Evolutionary conservation across 495 filamentous ascomycete genomes (phyloP), one percentile per base, ranked within the genome.

Genomic region (Annulohypoxylon moriforme): DNA sequence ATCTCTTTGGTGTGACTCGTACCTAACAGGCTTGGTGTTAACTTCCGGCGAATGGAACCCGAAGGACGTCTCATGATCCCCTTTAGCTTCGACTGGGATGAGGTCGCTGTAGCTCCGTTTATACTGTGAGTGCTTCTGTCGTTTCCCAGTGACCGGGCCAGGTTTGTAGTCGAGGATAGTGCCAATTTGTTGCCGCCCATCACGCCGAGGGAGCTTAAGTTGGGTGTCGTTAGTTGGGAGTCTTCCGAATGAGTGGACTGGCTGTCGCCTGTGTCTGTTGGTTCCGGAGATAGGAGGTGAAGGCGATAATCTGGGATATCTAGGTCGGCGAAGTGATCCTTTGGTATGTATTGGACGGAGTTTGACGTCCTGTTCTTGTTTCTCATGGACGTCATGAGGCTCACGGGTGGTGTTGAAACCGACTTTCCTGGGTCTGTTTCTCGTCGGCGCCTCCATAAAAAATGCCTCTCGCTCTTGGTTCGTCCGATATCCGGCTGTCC

Each of bases 401-500:
- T 67, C 47, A 59, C 40, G 10, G 27, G 42, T 47, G 40, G 60
- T 27, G 38, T 50, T 47, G 57, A 46, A 13, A 18, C 34, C 34
- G 52, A 40, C 33, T 72, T 72, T 29, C 68, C 73, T 16, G 73
- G 70, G 29, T 76, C 68, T 57, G 73, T 69, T 44, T 22, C 64
- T 44, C 75, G 70, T 22, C 71, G 69, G 65, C 70, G 71, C 27
- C 64, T 72, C 73, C 75, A 77, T 77, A 77, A 77, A 77, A 77
- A 77, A 77, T 63, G 70, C 36, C 58, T 73, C 34, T 65, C 65
- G 5, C 52, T 66, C 14, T 68, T 76, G 16, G 64, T 33, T 60
- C 65, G 55, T 5, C 40, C 65, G 5, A 69, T 38, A n/a, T 62
- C 61, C 24, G 36, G 24, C 42, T 66, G 65, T 13, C 46, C 55